Percentiles rank a stretch among this genome's conserved stretches.
phyloP scores from a whole-genome alignment of 495 filamentous ascomycete species.

The Podospora bellae-mahoneyi region DNA sequence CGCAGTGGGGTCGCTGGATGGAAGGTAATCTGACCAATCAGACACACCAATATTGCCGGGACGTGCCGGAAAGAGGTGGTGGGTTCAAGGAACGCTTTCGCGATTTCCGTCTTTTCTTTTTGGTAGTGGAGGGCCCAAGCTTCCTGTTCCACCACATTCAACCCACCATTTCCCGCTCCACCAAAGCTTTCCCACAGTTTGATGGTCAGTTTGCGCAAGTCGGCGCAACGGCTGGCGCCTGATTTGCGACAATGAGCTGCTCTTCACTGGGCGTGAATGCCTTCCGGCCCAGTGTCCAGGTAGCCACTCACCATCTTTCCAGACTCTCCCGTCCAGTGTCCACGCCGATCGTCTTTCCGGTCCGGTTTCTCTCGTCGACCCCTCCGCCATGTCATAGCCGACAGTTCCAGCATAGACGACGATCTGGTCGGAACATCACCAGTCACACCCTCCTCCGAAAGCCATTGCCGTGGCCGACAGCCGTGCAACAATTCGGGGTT shows the following conservation, averaged over 20 bases:
- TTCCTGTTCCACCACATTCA: not conserved
- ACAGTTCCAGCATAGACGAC: not conserved
- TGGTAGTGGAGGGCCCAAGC: not conserved
- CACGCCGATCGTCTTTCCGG: conserved; percentile 9
- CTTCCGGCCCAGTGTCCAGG: conserved; percentile 31
- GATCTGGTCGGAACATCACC: not conserved
- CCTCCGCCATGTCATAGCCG: not conserved
- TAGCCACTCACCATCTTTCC: conserved; percentile 25
- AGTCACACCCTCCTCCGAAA: not conserved
- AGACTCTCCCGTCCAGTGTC: conserved; percentile 10
- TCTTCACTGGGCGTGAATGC: conserved; percentile 33
- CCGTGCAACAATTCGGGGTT: conserved; percentile 24
- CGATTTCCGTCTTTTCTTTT: not conserved
- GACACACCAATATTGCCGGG: not conserved
- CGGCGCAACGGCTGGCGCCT: conserved; percentile 27
- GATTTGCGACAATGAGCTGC: conserved; percentile 29
- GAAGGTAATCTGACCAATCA: not conserved
- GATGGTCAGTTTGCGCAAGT: conserved; percentile 30
- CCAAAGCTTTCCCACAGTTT: conserved; percentile 12
- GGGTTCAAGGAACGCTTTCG: not conserved
- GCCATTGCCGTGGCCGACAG: conserved; percentile 10
- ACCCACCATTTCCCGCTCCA: not conserved
- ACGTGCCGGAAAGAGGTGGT: not conserved
- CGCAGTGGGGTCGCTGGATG: not conserved
- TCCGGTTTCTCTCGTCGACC: conserved; percentile 22